Base-by-base conservation (phyloP, 352 stramenopile species). In the Globisporangium echinulatum region DNA sequence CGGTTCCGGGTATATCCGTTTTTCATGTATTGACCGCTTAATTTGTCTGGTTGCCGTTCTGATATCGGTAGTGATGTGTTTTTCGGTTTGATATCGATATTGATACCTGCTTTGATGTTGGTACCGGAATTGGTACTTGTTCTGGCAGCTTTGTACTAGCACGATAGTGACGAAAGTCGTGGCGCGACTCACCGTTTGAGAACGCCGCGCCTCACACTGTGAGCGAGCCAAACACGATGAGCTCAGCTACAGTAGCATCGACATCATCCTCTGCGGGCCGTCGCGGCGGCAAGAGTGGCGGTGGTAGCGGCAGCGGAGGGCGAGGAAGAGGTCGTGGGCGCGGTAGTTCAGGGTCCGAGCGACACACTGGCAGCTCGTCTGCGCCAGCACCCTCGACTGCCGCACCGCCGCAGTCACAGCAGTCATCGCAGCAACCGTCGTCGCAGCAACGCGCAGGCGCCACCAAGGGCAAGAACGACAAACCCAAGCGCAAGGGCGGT, bases 401-500 rank as follows among this genome's bases (percentile, higher is more conserved):
- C 37, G 5, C 39, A 42, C 42, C 33, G 33, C 15, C 39, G 11
- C 39, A 33, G 25, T 33, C 15, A 13, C 52, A 10, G n/a, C 25
- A 3, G 11, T 19, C 15, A 38, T 38, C 38, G 9, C 52, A 48
- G 7, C 39, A 38, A 33, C 33, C 33, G 14, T 13, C 17, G 37
- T 33, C 17, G 33, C 15, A 19, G 5, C 42, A 38, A n/a, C 15
- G 10, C n/a, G 10, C 25, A 48, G 17, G n/a, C 17, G 25, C n/a
- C 10, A 11, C n/a, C 2, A 59, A 59, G 46, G 33, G 44, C 44
- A 59, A 58, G 55, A 67, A 37, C 46, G 67, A 59, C 52, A 58
- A 51, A 19, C 62, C 25, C 44, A 79, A 75, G 52, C 66, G 64
- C 39, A 67, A 63, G 9, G 67, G 62, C 43, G 50, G 65, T 13